phyloP scores from a whole-genome alignment of 1,139 yeast genomes.

The Zygosaccharomyces sapae region DNA sequence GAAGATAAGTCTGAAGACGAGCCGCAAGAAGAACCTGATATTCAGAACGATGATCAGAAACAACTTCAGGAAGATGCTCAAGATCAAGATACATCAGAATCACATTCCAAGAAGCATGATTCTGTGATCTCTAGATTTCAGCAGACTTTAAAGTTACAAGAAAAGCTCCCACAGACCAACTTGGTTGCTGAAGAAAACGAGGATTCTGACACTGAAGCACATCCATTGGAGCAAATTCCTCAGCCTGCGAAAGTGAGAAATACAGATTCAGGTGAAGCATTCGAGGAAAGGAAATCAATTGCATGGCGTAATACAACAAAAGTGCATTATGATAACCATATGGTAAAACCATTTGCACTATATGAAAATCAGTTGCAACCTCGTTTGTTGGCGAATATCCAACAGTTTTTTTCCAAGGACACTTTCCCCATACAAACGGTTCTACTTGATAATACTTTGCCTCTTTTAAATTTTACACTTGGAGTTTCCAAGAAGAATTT shows the following conservation, averaged over 20 bases:
- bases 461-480: conserved; percentile 26
- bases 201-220: conserved; percentile 38
- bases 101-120: conserved; percentile 33
- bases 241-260: conserved; percentile 55
- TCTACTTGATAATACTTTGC: conserved; percentile 28
- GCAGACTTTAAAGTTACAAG: conserved; percentile 36
- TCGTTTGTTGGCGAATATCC: conserved; percentile 26
- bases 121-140: conserved; percentile 44
- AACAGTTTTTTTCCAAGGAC: conserved; percentile 24
- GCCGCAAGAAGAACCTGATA: not conserved
- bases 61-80: conserved; percentile 9
- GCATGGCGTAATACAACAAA: conserved; percentile 34
- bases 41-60: conserved; percentile 15
- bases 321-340: conserved; percentile 35
- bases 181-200: conserved; percentile 27
- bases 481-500: conserved; percentile 36
- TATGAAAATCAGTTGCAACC: conserved; percentile 24
- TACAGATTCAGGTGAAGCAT: conserved; percentile 37
- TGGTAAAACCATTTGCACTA: conserved; percentile 25
- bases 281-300: conserved; percentile 22
- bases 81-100: conserved; percentile 20
- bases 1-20: conserved; percentile 17
- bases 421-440: conserved; percentile 37
- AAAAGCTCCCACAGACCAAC: conserved; percentile 24
- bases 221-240: conserved; percentile 73